Conservation (phyloP, 2,329 filamentous ascomycete genomes). For the Calonectria hawksworthii region DNA sequence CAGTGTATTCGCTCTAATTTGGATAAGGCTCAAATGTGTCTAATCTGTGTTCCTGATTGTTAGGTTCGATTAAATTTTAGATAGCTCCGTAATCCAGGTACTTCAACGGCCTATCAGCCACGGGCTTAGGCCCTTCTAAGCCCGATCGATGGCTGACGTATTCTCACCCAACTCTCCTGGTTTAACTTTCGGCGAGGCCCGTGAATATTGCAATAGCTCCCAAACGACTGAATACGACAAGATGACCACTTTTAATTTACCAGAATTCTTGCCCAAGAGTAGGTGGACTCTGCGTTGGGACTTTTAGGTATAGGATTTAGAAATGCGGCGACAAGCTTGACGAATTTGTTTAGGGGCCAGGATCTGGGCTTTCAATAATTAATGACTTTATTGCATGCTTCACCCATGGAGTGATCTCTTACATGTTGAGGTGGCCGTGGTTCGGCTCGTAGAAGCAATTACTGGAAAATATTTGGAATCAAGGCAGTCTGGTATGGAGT, state of each 20-base stretch:
- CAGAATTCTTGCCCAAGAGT: background rate
- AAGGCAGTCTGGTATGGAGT: background rate
- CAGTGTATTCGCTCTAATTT: background rate
- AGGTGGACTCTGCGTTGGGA: background rate
- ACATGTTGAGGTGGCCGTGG: background rate
- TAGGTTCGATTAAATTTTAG: background rate
- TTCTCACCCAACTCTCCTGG: background rate
- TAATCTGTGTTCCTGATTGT: background rate
- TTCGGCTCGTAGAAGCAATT: background rate
- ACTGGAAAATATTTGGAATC: background rate
- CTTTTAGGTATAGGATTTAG: background rate
- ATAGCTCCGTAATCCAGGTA: background rate
- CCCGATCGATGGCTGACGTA: background rate
- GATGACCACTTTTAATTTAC: too few species aligned
- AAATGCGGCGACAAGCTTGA: background rate
- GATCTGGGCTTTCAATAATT: background rate
- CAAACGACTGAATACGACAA: background rate
- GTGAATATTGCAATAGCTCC: background rate
- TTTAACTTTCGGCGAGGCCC: constrained; percentile 1
- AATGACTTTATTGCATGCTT: background rate
- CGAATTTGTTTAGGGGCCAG: background rate
- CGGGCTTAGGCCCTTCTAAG: background rate
- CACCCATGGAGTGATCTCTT: background rate
- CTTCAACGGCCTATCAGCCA: background rate
- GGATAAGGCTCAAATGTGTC: background rate